Percentiles rank a stretch among this genome's conserved stretches.
phyloP scores from a whole-genome alignment of 495 filamentous ascomycete genomes.

The Mytilinidion resinicola region DNA sequence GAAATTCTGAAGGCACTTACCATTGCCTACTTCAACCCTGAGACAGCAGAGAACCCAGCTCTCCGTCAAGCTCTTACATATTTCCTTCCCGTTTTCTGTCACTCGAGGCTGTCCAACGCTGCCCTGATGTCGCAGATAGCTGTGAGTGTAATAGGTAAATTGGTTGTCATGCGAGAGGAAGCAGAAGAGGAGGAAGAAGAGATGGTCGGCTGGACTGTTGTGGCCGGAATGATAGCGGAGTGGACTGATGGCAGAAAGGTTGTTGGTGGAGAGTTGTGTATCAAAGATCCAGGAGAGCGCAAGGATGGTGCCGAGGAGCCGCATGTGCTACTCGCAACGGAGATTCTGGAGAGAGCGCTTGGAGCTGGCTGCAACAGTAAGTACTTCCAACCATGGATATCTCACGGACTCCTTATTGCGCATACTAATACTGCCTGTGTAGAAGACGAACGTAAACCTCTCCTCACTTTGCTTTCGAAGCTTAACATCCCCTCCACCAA shows the following conservation, averaged over 20 bases:
- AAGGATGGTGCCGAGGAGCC: conserved; percentile 50
- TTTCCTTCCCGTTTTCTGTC: conserved; percentile 93
- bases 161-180: conserved; percentile 48
- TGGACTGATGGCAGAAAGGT: conserved; percentile 95
- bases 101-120: conserved; percentile 72
- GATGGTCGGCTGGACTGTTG: conserved; percentile 68
- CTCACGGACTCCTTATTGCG: too few relatives aligned
- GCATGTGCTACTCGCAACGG: conserved; percentile 59
- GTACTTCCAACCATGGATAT: not conserved
- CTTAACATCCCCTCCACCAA: conserved; percentile 59
- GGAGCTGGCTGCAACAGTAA: conserved; percentile 45
- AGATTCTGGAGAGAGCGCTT: conserved; percentile 53
- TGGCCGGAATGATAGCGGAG: conserved; percentile 77
- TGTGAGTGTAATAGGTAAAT: conserved; percentile 60
- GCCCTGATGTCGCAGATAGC: conserved; percentile 66
- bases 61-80: conserved; percentile 87
- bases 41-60: conserved; percentile 73
- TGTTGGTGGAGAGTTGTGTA: conserved; percentile 42
- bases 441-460: conserved; percentile 78
- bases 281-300: not conserved
- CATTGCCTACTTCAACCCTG: conserved; percentile 84
- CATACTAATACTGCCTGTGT: too few relatives aligned
- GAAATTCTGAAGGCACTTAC: conserved; percentile 78
- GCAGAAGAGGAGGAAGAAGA: conserved; percentile 60
- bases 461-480: conserved; percentile 74